Evolutionary conservation across 768 basidiomycete species (phyloP).

Genomic region (Tylopilus vinaceipallidus): DNA sequence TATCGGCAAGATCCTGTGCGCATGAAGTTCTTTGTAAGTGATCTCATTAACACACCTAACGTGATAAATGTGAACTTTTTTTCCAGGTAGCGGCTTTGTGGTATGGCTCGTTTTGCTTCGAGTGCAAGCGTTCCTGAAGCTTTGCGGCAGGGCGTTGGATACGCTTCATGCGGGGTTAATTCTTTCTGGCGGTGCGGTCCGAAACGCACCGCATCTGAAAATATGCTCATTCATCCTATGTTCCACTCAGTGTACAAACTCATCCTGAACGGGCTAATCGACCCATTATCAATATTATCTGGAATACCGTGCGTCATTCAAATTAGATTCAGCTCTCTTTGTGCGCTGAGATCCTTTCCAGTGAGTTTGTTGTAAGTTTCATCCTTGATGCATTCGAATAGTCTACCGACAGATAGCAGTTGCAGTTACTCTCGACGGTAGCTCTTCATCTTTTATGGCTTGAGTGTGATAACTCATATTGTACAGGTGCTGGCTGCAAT

Average conservation of each 20-base stretch:
- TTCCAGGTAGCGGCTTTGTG: constrained; percentile 9
- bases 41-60: not conserved
- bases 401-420: not conserved
- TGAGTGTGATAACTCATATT: not conserved
- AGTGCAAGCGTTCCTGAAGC: not conserved
- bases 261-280: not conserved
- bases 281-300: not conserved
- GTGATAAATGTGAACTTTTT: not conserved
- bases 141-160: constrained; percentile 3
- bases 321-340: not conserved
- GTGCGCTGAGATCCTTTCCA: not conserved
- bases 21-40: constrained; percentile 11
- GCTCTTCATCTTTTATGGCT: not conserved
- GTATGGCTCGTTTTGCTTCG: not conserved
- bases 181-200: constrained; percentile 7
- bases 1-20: not conserved
- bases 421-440: constrained; percentile 10
- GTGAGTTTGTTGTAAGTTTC: constrained; percentile 8
- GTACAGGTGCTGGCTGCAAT: constrained; percentile 1
- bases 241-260: constrained; percentile 6
- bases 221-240: not conserved
- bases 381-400: not conserved
- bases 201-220: too few species aligned
- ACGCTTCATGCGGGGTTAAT: constrained; percentile 14
- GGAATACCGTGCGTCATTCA: constrained; percentile 2